A percentile compares a stretch with the other conserved stretches of the same genome.
Evolutionary conservation across 176 grass and related monocot genomes (phyloP).

Genomic region (Avena atlantica): DNA sequence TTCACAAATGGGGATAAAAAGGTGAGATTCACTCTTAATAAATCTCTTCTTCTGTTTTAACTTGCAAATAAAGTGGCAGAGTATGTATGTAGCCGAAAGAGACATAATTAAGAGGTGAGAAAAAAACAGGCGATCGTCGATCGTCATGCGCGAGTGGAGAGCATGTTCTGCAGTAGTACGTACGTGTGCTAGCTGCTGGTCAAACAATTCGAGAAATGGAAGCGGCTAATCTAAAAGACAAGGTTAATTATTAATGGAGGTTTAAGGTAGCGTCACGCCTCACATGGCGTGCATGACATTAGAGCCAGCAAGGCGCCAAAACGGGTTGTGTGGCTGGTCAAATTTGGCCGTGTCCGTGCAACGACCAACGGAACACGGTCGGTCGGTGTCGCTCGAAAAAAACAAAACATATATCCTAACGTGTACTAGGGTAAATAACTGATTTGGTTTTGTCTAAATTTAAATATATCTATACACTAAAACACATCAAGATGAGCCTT

Average conservation of each 20-base stretch:
- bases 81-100: no score
- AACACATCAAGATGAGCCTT: no score
- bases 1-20: no score
- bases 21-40: no score
- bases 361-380: slow-evolving; percentile 38
- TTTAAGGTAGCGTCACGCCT: slow-evolving; percentile 44
- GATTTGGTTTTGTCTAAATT: no score
- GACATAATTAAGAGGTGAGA: neutral
- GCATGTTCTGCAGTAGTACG: slow-evolving; percentile 39
- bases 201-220: slow-evolving; percentile 48
- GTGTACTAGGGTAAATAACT: no score
- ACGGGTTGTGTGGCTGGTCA: slow-evolving; percentile 49
- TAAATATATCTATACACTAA: no score
- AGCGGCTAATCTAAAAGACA: slow-evolving; percentile 34
- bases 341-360: slow-evolving; percentile 50
- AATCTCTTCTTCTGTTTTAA: neutral
- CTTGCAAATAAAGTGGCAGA: neutral
- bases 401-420: neutral
- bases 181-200: slow-evolving; percentile 10
- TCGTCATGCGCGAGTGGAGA: slow-evolving; percentile 12
- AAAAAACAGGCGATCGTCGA: no score
- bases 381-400: slow-evolving; percentile 49
- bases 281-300: slow-evolving; percentile 56
- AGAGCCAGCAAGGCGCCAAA: slow-evolving; percentile 46
- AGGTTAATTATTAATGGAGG: neutral